Percentiles rank a stretch among this genome's conserved stretches.
Conservation (phyloP, 371 early-diverging fungal species). For the Lichtheimia ornata region DNA sequence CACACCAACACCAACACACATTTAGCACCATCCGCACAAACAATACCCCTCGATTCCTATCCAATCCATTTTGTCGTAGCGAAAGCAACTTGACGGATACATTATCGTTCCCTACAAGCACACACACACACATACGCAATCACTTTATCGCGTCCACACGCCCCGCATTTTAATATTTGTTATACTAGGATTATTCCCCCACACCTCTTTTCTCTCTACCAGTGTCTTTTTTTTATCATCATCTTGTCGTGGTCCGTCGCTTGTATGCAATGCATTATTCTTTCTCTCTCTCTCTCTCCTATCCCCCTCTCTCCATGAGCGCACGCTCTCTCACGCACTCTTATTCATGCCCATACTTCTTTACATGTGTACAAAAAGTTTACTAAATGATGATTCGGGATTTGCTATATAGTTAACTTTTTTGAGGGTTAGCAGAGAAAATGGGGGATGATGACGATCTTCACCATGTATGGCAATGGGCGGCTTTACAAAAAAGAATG, state of each 20-base stretch:
- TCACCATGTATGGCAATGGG: conserved; percentile 8
- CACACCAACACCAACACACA: no score
- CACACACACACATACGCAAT: no score
- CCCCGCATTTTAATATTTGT: no score
- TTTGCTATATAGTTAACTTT: conserved; percentile 4
- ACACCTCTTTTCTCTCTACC: background rate
- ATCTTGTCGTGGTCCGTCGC: background rate
- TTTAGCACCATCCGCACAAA: no score
- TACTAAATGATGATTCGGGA: conserved; percentile 4
- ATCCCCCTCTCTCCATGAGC: background rate
- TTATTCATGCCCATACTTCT: conserved; percentile 2
- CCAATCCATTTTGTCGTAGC: no score
- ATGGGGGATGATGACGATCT: conserved; percentile 6
- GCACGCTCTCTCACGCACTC: background rate
- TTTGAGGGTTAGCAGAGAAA: no score
- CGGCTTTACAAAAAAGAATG: conserved; percentile 3
- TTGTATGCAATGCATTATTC: background rate
- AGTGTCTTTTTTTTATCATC: background rate
- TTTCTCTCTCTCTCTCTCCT: background rate
- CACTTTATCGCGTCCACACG: no score
- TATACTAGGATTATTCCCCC: background rate
- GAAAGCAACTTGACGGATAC: no score
- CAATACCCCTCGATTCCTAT: no score
- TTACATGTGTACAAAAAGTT: conserved; percentile 3
- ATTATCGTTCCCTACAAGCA: no score